phyloP scores from a whole-genome alignment of 768 basidiomycete species.

The Paxillus involutus region DNA sequence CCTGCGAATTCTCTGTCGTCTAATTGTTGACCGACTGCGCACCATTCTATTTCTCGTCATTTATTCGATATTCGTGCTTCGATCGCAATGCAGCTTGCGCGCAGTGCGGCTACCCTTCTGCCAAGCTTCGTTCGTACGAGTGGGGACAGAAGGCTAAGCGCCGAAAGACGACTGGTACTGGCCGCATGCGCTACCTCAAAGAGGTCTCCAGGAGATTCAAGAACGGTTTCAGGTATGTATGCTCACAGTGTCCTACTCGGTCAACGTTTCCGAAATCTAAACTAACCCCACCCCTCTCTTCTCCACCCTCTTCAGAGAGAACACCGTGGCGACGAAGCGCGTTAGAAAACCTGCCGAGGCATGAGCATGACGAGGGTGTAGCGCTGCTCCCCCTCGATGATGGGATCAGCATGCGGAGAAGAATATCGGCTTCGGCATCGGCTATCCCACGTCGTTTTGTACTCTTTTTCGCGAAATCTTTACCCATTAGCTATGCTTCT shows the following conservation, averaged over 20 bases:
- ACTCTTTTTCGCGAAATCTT: slow-evolving; percentile 11
- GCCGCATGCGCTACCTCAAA: slow-evolving; percentile 94
- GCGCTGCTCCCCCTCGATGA: neutral
- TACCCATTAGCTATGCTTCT: slow-evolving; percentile 9
- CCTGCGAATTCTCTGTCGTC: neutral
- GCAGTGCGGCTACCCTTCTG: slow-evolving; percentile 94
- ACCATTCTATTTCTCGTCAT: neutral
- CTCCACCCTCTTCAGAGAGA: slow-evolving; percentile 60
- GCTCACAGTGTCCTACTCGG: neutral
- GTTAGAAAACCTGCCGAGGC: slow-evolving; percentile 54
- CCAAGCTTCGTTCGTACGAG: slow-evolving; percentile 93
- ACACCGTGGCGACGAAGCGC: slow-evolving; percentile 88
- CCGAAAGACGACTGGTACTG: slow-evolving; percentile 99
- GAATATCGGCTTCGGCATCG: no score
- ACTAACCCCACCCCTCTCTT: no score
- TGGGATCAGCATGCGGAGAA: neutral
- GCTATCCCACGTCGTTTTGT: slow-evolving; percentile 10
- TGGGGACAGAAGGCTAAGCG: slow-evolving; percentile 99
- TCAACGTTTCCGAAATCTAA: neutral
- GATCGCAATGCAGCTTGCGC: slow-evolving; percentile 66
- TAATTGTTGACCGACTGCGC: neutral
- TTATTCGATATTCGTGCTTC: neutral
- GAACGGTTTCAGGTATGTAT: slow-evolving; percentile 88
- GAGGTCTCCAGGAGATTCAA: slow-evolving; percentile 93
- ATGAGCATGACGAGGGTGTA: slow-evolving; percentile 23